Evolutionary conservation across 352 stramenopile genomes (phyloP), one percentile per base, ranked within the genome.

Genomic region (Thalassiosira pacifica): DNA sequence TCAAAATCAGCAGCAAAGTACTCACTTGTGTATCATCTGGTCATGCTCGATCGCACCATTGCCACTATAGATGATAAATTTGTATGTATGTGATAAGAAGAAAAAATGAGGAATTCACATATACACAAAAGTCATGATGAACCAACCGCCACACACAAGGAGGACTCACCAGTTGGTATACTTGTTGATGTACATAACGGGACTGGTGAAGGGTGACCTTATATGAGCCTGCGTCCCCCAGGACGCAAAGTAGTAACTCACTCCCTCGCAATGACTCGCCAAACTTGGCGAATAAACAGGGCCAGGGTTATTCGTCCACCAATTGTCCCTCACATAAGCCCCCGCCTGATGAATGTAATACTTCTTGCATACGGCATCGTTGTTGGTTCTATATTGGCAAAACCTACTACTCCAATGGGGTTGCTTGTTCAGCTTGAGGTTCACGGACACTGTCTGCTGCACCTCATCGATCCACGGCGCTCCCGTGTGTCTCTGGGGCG

Each of bases 141-240:
- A n/a, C n/a, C n/a, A n/a, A n/a, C n/a, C n/a, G n/a, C n/a, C n/a
- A n/a, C n/a, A n/a, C n/a, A n/a, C n/a, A n/a, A n/a, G n/a, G n/a
- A n/a, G n/a, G n/a, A n/a, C n/a, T n/a, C n/a, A n/a, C n/a, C 82
- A 88, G 52, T 88, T 75, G n/a, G 64, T 78, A 61, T 76, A 88
- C n/a, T 52, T 67, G 26, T 76, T 85, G 40, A 85, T 76, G 48
- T 85, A 85, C 4, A 84, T 64, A 19, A 77, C 42, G 2, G 42
- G 42, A 2, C 40, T 73, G 16, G 53, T 73, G 64, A 79, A 79
- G 2, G 60, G 32, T 0, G 69, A 83, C 0, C 68, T 2, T 10
- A 85, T 18, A 45, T 88, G 82, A 22, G 45, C n/a, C n/a, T n/a
- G n/a, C n/a, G n/a, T n/a, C n/a, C n/a, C n/a, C n/a, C n/a, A n/a